Evolutionary conservation across 2,329 filamentous ascomycete species (phyloP).

Genomic region (Colletotrichum incanum): DNA sequence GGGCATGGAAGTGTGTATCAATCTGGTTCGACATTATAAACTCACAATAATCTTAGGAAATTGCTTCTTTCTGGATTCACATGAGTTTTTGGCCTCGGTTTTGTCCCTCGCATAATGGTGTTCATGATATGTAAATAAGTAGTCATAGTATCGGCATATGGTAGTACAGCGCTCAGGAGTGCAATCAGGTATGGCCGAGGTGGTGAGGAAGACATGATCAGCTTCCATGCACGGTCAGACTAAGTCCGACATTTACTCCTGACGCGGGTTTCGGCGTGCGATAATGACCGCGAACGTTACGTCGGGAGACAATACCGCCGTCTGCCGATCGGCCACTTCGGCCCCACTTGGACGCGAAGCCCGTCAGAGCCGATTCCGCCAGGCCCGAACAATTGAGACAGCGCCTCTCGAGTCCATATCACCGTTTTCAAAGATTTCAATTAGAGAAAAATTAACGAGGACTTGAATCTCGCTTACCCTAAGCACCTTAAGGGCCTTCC

Average conservation of each 20-base stretch:
- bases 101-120: neutral
- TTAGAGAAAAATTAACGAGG: no score
- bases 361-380: neutral
- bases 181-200: no score
- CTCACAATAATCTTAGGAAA: neutral
- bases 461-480: no score
- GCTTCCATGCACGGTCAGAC: neutral
- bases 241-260: neutral
- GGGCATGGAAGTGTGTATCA: slow-evolving; percentile 15
- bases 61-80: no score
- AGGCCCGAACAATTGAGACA: no score
- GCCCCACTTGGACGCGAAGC: neutral
- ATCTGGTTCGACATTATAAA: neutral
- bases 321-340: neutral
- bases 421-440: no score
- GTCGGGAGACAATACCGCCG: neutral
- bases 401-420: no score
- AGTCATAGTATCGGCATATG: neutral
- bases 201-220: no score
- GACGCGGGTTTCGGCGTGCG: neutral
- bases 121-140: neutral
- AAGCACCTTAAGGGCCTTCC: no score
- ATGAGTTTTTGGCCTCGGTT: no score
- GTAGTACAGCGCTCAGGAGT: neutral
- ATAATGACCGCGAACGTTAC: no score